Conservation (phyloP, 140 eudicot species). For the Oenanthe javanica region DNA sequence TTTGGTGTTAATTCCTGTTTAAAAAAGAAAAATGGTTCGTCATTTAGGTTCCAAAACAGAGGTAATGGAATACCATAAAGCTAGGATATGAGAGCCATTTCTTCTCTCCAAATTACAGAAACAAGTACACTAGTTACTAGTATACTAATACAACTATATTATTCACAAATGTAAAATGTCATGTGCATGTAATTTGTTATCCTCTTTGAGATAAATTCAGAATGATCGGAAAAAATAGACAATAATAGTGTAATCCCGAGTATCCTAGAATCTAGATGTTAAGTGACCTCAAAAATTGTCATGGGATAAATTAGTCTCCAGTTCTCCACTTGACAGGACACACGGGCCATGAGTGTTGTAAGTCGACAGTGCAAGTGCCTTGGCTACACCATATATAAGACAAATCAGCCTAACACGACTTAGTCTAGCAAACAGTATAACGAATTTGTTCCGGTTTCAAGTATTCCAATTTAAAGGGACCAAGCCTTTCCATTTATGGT, state of each 20-base stretch:
- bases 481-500: too few relatives aligned
- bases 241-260: neutral
- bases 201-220: neutral
- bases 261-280: neutral
- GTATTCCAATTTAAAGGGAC: too few relatives aligned
- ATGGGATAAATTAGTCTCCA: neutral
- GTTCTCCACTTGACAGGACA: neutral
- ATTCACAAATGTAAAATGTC: neutral
- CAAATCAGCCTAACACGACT: too few relatives aligned
- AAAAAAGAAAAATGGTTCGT: constrained; percentile 1
- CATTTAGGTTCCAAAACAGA: neutral
- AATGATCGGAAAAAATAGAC: neutral
- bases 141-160: neutral
- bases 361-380: too few relatives aligned
- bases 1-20: constrained; percentile 86
- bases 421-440: too few relatives aligned
- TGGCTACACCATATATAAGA: too few relatives aligned
- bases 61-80: neutral
- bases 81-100: neutral
- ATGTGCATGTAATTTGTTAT: neutral
- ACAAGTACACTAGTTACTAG: neutral
- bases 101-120: neutral
- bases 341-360: neutral
- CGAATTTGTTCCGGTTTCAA: too few relatives aligned
- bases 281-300: neutral